phyloP scores from a whole-genome alignment of 768 basidiomycete species.

The Boletales sp. region DNA sequence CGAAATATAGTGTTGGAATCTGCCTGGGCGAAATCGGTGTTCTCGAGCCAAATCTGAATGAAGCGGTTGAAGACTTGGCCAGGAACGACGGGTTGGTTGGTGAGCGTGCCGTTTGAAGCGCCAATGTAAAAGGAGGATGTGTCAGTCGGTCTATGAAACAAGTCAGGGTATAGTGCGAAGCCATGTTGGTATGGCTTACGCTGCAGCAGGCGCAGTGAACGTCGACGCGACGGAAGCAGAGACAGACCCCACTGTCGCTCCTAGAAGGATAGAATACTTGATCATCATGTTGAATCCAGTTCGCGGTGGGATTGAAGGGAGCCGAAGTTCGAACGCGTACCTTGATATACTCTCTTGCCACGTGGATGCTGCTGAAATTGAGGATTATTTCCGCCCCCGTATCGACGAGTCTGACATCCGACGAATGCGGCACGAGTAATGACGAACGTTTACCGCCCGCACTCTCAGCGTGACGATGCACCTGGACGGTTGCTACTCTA shows the following conservation, averaged over 20 bases:
- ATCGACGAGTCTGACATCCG: neutral
- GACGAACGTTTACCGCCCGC: neutral
- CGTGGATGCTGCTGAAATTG: slow-evolving; percentile 4
- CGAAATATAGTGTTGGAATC: slow-evolving; percentile 26
- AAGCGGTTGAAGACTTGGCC: slow-evolving; percentile 47
- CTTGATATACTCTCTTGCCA: slow-evolving; percentile 8
- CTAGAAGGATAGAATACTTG: slow-evolving; percentile 13
- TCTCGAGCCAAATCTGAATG: slow-evolving; percentile 61
- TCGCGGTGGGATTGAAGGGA: no score
- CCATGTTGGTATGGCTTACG: slow-evolving; percentile 14
- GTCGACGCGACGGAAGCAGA: slow-evolving; percentile 23
- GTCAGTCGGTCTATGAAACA: slow-evolving; percentile 22
- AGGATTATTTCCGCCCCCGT: neutral
- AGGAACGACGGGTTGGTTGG: slow-evolving; percentile 34
- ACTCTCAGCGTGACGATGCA: no score
- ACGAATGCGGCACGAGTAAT: no score
- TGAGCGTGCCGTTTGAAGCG: slow-evolving; percentile 39
- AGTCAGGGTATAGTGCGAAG: neutral
- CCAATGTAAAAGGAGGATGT: slow-evolving; percentile 41
- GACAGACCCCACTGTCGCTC: slow-evolving; percentile 10
- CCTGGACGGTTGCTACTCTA: no score
- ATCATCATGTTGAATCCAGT: slow-evolving; percentile 9
- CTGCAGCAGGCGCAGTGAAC: slow-evolving; percentile 28
- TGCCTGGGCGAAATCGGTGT: slow-evolving; percentile 47
- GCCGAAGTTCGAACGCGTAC: neutral